Conservation (phyloP, 2,329 filamentous ascomycete genomes). For the Phaeophleospora eucalypticola region DNA sequence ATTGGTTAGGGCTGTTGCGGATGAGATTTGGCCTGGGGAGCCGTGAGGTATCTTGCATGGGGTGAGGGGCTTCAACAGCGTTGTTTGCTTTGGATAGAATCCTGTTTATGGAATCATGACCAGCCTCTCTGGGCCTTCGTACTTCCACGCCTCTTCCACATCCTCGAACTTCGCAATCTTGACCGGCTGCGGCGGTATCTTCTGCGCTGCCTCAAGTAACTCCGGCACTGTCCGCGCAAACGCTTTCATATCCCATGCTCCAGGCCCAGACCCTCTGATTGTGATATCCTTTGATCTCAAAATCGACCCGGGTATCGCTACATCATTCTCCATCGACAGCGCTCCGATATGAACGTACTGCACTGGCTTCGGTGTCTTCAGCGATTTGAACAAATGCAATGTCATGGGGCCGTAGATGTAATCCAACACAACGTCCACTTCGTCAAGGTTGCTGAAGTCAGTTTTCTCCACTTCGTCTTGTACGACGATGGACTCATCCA, state of each 20-base stretch:
- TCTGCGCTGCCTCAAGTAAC: constrained; percentile 19
- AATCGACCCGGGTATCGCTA: constrained; percentile 38
- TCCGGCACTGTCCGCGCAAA: constrained; percentile 21
- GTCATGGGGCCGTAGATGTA: constrained; percentile 53
- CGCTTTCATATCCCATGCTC: constrained; percentile 25
- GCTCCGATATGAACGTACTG: constrained; percentile 54
- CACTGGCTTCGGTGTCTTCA: constrained; percentile 42
- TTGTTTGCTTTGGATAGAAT: not conserved
- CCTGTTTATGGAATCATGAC: constrained; percentile 20
- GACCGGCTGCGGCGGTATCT: constrained; percentile 22
- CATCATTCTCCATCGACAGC: constrained; percentile 38
- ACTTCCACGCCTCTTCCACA: constrained; percentile 25
- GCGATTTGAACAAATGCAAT: constrained; percentile 39
- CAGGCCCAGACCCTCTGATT: constrained; percentile 29
- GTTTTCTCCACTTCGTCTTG: constrained; percentile 36
- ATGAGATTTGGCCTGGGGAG: constrained; percentile 65
- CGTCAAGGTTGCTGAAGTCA: constrained; percentile 46
- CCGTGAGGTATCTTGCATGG: constrained; percentile 31
- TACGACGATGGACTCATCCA: constrained; percentile 48
- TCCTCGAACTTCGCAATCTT: constrained; percentile 23
- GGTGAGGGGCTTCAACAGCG: constrained; percentile 12
- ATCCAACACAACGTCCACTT: constrained; percentile 54
- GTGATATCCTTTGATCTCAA: constrained; percentile 50
- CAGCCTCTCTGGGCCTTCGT: constrained; percentile 19
- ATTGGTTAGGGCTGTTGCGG: constrained; percentile 66